A percentile compares a stretch with the other conserved stretches of the same genome.
These are phyloP conservation scores for Auxenochlorella protothecoides DNA, from an alignment of 139 green algal genomes.

Conservation along the genomic window DNA sequence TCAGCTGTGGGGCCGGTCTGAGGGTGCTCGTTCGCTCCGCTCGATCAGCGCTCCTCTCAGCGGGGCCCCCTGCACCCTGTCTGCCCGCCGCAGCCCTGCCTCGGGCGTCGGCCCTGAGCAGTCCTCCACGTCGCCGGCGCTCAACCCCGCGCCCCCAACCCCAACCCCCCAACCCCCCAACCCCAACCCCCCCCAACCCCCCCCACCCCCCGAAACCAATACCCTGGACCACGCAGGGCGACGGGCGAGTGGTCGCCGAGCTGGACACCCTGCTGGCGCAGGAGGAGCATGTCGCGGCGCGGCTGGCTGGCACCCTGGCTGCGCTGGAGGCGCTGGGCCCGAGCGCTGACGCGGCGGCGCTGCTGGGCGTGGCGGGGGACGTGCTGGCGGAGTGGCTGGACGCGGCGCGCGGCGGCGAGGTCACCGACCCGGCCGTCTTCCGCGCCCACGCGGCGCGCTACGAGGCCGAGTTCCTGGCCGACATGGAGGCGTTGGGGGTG, in stretches of 20 bases:
- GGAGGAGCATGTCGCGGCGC: conserved; percentile 17
- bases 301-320: conserved; percentile 10
- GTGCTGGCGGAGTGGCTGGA: conserved; percentile 74
- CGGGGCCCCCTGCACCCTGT: no score
- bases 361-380: conserved; percentile 56
- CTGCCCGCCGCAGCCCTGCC: no score
- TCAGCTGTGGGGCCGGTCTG: no score
- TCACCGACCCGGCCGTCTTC: conserved; percentile 79
- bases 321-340: conserved; percentile 18
- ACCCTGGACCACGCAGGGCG: no score
- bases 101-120: no score
- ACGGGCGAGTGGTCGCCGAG: not conserved
- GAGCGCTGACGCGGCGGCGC: not conserved
- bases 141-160: no score
- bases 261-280: conserved; percentile 13
- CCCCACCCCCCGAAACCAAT: no score
- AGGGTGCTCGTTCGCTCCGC: no score
- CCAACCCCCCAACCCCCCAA: no score
- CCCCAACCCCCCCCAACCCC: no score
- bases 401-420: conserved; percentile 32
- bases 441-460: conserved; percentile 60
- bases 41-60: no score
- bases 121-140: no score
- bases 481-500: conserved; percentile 79
- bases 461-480: conserved; percentile 80